phyloP scores from a whole-genome alignment of 352 stramenopile species.

The Pythium brassicae region DNA sequence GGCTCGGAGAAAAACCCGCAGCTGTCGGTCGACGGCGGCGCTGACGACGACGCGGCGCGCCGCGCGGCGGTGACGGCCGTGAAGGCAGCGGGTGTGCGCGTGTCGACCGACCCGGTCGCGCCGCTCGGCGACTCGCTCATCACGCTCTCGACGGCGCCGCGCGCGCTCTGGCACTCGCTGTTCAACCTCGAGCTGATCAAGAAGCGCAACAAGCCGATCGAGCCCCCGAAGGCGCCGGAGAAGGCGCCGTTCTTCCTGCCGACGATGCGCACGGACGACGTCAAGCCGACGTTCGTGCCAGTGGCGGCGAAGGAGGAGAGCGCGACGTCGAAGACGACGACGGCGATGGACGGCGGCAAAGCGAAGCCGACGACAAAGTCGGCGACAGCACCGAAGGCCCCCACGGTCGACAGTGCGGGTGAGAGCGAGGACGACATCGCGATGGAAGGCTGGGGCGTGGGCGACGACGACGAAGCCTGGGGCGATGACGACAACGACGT shows the following conservation, averaged over 20 bases:
- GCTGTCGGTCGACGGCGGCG: constrained; percentile 20
- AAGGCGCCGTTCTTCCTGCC: constrained; percentile 95
- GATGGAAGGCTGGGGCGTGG: constrained; percentile 69
- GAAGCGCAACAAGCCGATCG: constrained; percentile 94
- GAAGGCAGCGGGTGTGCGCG: constrained; percentile 34
- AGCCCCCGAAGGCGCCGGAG: constrained; percentile 92
- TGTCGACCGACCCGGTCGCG: constrained; percentile 27
- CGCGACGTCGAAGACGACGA: neutral
- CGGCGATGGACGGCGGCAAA: too few species aligned
- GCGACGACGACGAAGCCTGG: constrained; percentile 60
- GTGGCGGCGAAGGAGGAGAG: constrained; percentile 18
- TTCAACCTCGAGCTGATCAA: constrained; percentile 95
- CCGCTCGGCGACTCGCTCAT: constrained; percentile 65
- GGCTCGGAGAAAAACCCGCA: constrained; percentile 52
- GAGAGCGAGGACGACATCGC: constrained; percentile 16
- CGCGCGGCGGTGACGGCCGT: constrained; percentile 32
- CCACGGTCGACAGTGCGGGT: constrained; percentile 11
- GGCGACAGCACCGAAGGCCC: too few species aligned
- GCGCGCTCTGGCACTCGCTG: constrained; percentile 87
- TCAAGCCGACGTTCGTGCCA: constrained; percentile 73
- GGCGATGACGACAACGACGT: constrained; percentile 38
- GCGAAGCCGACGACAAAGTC: constrained; percentile 1
- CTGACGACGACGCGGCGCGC: constrained; percentile 5
- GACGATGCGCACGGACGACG: constrained; percentile 78
- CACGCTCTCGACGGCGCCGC: constrained; percentile 70